Evolutionary conservation across 177 flowering plant species (phyloP), one percentile per base, ranked within the genome.

Genomic region (Vitis hybrid): DNA sequence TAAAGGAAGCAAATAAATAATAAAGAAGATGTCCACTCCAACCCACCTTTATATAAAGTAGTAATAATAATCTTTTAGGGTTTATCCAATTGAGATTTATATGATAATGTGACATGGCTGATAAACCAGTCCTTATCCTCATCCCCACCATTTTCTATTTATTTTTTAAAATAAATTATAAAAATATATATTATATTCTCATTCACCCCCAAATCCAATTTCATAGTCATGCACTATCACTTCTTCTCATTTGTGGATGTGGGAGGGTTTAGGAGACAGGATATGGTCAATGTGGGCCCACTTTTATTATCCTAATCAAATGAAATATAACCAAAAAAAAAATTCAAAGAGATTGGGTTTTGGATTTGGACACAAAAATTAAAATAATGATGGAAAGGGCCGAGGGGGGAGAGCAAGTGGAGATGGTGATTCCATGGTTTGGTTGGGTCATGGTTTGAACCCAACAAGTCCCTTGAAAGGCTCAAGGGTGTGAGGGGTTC

Each of bases 41-140:
- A 39, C 45, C 45, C 45, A 4, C 45, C 45, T 39, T 39, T 39
- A 39, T 39, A 39, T 39, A 5, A 39, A 39, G 45, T 39, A 39
- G 10, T 61, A 58, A 0, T 0, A 64, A 10, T 12, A 11, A 18
- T 15, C 6, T 3, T n/a, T 54, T n/a, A 15, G 45, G 51, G n/a
- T n/a, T 34, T 58, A 45, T 70, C 56, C 51, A 45, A 9, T 15
- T 1, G 62, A 51, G 79, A 68, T 68, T 26, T 63, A 65, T 60
- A 64, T 39, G 1, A 39, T 39, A 39, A 39, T 2, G 30, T 64
- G 79, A 76, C 76, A 70, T 69, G 76, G 79, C 30, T 26, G 72
- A 64, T 55, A 56, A 76, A 48, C 68, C 65, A 17, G 66, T 64
- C 75, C 70, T 72, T 72, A 76, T 69, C 79, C 45, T 39, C 45